A percentile compares a stretch with the other conserved stretches of the same genome.
Conservation (phyloP, 208 protist genomes). For the Leptomonas seymouri region DNA sequence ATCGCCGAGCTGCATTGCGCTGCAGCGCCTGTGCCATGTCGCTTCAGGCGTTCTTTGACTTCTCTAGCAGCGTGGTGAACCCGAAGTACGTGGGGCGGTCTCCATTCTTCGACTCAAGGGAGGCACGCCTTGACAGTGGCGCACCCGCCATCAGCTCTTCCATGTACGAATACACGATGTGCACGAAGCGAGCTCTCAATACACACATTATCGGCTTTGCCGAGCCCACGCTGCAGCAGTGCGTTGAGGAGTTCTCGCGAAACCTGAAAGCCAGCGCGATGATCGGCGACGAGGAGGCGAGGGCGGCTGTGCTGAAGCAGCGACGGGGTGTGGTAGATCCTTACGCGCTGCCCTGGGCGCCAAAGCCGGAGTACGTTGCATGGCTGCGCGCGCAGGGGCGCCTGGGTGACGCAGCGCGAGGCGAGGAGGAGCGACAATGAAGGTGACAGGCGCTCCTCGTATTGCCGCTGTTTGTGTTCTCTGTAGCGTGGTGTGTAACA, state of each 20-base stretch:
- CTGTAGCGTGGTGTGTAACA: too few relatives aligned
- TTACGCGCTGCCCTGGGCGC: slow-evolving; percentile 65
- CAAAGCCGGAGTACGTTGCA: slow-evolving; percentile 60
- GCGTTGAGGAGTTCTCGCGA: slow-evolving; percentile 67
- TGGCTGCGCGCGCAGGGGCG: slow-evolving; percentile 71
- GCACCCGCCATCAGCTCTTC: slow-evolving; percentile 38
- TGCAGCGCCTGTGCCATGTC: slow-evolving; percentile 53
- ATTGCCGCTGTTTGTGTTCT: too few relatives aligned
- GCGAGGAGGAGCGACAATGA: not conserved
- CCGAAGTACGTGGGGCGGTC: slow-evolving; percentile 70
- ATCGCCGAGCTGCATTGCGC: too few relatives aligned
- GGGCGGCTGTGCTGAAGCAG: slow-evolving; percentile 40
- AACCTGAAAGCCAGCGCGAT: slow-evolving; percentile 49
- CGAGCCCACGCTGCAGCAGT: slow-evolving; percentile 80
- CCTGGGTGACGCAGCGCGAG: slow-evolving; percentile 22
- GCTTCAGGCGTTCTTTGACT: slow-evolving; percentile 61
- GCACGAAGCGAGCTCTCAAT: slow-evolving; percentile 82
- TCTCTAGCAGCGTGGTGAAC: slow-evolving; percentile 73
- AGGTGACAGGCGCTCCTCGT: not conserved
- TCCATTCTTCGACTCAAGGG: slow-evolving; percentile 53
- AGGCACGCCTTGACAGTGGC: slow-evolving; percentile 39
- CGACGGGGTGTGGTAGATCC: slow-evolving; percentile 64
- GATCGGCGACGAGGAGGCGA: slow-evolving; percentile 38
- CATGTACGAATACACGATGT: slow-evolving; percentile 74
- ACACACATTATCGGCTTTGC: slow-evolving; percentile 87